Base-by-base conservation (phyloP, 495 filamentous ascomycete genomes). In the Bacidia rubella region DNA sequence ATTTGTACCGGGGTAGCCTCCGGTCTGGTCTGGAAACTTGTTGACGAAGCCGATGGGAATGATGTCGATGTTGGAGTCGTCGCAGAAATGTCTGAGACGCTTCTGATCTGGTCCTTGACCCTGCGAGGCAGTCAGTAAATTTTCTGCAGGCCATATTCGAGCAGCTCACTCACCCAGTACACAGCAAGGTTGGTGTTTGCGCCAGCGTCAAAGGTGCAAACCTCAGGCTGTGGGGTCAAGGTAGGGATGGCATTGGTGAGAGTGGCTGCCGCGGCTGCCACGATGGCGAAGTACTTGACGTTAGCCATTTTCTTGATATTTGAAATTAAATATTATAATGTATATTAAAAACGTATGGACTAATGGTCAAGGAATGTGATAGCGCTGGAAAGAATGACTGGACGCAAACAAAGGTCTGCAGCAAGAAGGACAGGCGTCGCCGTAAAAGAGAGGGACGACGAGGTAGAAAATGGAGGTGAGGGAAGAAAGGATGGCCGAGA, bases 11-110 rank as follows among this genome's bases (percentile, higher is more conserved):
- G 80, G 79, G 52, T 72, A 78, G 21, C 74, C 75, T 42, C 65
- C 67, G n/a, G 70, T 65, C 47, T 78, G 70, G 15, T 73, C 66
- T 0, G 84, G 82, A 59, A 84, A 87, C 3, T 66, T 52, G 54
- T 83, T 74, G 32, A 86, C 67, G 61, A 87, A 88, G 0, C 69
- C 81, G 25, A 87, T 56, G 45, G 77, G 75, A 60, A 88, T 80
- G 44, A 88, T 77, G 57, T 87, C 84, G 51, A 83, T 67, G 10
- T 64, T 68, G 0, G 73, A 61, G 39, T 82, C 70, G 21, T 74
- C 59, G 64, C 83, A 86, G 57, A 79, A 79, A 32, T 74, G 67
- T 22, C 63, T 59, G 1, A 87, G 71, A 21, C 70, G 70, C 23
- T 57, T 51, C 47, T 75, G 73, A 43, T 65, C 38, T 10, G 47